phyloP scores from a whole-genome alignment of 2,329 filamentous ascomycete genomes.

The Fusarium xylarioides region DNA sequence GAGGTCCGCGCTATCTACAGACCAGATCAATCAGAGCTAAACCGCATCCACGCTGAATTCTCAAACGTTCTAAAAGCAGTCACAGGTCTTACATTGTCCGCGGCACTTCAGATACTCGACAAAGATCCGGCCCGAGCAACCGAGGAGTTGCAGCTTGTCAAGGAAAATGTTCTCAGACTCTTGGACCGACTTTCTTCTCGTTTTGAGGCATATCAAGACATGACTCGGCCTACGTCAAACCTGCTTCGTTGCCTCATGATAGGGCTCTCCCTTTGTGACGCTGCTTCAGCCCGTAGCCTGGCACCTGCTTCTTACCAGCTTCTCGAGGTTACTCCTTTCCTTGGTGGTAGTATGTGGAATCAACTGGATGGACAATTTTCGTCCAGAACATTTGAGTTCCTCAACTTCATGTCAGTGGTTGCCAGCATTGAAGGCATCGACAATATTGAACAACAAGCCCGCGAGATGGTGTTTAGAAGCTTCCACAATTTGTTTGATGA shows the following conservation, averaged over 20 bases:
- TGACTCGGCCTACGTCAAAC: slow-evolving; percentile 79
- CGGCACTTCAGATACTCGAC: slow-evolving; percentile 43
- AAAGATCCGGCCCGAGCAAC: slow-evolving; percentile 31
- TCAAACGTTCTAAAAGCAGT: slow-evolving; percentile 76
- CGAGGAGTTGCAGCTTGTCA: slow-evolving; percentile 59
- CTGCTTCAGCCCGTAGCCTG: slow-evolving; percentile 53
- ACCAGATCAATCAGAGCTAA: slow-evolving; percentile 72
- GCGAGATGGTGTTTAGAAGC: slow-evolving; percentile 68
- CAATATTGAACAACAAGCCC: slow-evolving; percentile 52
- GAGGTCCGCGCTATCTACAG: slow-evolving; percentile 74
- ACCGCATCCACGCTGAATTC: slow-evolving; percentile 83
- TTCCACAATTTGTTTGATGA: slow-evolving; percentile 79
- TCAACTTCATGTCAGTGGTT: slow-evolving; percentile 48
- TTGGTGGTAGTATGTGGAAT: slow-evolving; percentile 57
- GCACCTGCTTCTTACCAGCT: slow-evolving; percentile 51
- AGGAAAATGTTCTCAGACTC: slow-evolving; percentile 71
- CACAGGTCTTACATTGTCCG: slow-evolving; percentile 57
- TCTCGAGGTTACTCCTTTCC: slow-evolving; percentile 62
- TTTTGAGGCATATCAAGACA: slow-evolving; percentile 85
- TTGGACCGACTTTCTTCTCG: slow-evolving; percentile 73
- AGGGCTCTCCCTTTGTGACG: slow-evolving; percentile 71
- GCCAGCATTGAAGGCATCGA: slow-evolving; percentile 59
- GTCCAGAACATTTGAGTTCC: slow-evolving; percentile 54
- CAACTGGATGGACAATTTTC: slow-evolving; percentile 29
- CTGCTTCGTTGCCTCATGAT: slow-evolving; percentile 82